Evolutionary conservation across 108 stramenopile species (phyloP).

Genomic region (Phaeodactylum tricornutum): DNA sequence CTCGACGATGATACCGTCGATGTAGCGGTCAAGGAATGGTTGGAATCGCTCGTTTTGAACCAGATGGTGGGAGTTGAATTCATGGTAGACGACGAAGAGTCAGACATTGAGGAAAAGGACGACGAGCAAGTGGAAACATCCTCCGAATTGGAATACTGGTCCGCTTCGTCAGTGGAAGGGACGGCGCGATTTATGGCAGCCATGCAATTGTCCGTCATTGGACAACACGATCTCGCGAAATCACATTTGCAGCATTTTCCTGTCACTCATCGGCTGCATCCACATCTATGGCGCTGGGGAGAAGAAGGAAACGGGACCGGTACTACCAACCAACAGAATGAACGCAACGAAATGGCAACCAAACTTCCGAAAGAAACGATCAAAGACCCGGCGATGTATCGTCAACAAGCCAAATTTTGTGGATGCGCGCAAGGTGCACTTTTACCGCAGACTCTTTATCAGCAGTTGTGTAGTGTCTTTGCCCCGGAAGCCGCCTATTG

Average conservation of each 20-base stretch:
- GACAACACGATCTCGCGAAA: conserved; percentile 46
- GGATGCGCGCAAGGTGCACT: neutral
- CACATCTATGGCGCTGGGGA: conserved; percentile 75
- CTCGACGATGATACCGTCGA: conserved; percentile 14
- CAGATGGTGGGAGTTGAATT: conserved; percentile 55
- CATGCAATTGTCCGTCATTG: conserved; percentile 45
- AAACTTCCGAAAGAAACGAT: neutral
- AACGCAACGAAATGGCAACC: neutral
- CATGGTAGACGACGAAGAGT: conserved; percentile 26
- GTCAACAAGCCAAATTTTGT: no score
- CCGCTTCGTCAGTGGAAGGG: conserved; percentile 49
- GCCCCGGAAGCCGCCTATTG: conserved; percentile 58
- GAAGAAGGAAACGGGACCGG: no score
- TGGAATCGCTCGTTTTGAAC: conserved; percentile 64
- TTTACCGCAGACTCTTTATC: conserved; percentile 46
- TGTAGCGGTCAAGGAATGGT: conserved; percentile 52
- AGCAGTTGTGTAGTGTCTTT: conserved; percentile 45
- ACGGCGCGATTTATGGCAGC: conserved; percentile 78
- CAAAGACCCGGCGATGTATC: neutral
- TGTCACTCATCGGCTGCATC: conserved; percentile 76
- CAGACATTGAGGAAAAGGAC: conserved; percentile 23
- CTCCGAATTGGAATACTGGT: conserved; percentile 30
- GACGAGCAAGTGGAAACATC: conserved; percentile 10
- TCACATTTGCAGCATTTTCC: conserved; percentile 41
- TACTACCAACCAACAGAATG: conserved; percentile 4